phyloP scores from a whole-genome alignment of 164 flowering plant genomes.

The Magnolia officinalis region DNA sequence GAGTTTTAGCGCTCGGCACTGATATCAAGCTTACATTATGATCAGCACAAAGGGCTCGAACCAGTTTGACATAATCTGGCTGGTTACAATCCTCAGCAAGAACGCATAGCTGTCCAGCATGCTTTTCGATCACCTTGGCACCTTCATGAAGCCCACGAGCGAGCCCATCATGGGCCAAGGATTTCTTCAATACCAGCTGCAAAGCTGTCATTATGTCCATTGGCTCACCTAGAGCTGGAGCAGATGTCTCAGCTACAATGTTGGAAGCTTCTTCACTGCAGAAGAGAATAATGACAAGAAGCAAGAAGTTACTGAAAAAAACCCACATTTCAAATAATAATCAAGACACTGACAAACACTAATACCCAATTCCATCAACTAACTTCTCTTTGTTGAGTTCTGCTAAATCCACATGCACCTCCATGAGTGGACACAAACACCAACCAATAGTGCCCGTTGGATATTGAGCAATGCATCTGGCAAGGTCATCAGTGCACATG shows the following conservation, averaged over 20 bases:
- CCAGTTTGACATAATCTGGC: constrained; percentile 69
- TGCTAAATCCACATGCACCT: too few relatives aligned
- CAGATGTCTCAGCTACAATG: constrained; percentile 29
- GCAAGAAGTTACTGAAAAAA: neutral
- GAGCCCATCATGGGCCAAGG: constrained; percentile 69
- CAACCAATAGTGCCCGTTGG: too few relatives aligned
- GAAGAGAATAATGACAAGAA: neutral
- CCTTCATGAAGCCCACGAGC: constrained; percentile 70
- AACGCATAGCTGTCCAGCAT: constrained; percentile 73
- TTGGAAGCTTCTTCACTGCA: constrained; percentile 40
- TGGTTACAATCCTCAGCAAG: constrained; percentile 80
- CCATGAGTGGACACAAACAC: too few relatives aligned
- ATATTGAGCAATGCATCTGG: too few relatives aligned
- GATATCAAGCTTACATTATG: constrained; percentile 60
- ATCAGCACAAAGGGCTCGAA: constrained; percentile 73
- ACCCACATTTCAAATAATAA: neutral
- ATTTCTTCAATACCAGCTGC: constrained; percentile 63
- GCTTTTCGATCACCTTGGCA: constrained; percentile 77
- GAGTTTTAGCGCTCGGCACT: constrained; percentile 74
- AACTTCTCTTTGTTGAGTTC: neutral
- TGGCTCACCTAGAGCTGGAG: constrained; percentile 51
- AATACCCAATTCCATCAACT: neutral
- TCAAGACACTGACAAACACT: neutral
- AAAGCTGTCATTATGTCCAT: constrained; percentile 59
- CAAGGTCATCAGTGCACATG: too few relatives aligned